Percentiles rank a stretch among this genome's conserved stretches.
Conservation (phyloP, 257 asterid species). For the Rubia yunnanensis region DNA sequence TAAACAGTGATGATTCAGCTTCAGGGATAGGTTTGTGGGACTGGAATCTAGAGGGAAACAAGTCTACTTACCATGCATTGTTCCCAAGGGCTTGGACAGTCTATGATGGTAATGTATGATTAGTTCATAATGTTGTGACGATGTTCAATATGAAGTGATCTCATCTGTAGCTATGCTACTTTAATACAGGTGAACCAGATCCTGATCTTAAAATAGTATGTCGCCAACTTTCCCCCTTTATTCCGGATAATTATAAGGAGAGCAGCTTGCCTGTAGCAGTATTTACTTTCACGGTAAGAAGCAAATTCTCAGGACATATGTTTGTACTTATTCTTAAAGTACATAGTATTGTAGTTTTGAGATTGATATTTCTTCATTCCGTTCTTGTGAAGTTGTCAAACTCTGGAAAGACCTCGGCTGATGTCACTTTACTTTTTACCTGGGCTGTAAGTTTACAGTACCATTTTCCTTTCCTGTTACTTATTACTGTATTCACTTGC, state of each 20-base stretch:
- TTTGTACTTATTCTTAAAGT: neutral
- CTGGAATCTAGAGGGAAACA: constrained; percentile 70
- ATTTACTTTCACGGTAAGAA: constrained; percentile 70
- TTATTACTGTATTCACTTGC: neutral
- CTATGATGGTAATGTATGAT: constrained; percentile 55
- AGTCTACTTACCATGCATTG: constrained; percentile 84
- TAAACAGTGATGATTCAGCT: constrained; percentile 58
- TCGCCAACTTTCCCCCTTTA: constrained; percentile 89
- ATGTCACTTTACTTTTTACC: constrained; percentile 82
- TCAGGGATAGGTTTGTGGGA: constrained; percentile 96
- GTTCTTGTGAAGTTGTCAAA: constrained; percentile 54
- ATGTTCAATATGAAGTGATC: constrained; percentile 15
- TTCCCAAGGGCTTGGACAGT: constrained; percentile 99
- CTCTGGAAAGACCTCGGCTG: constrained; percentile 58
- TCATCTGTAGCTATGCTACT: constrained; percentile 11
- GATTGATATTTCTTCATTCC: constrained; percentile 16
- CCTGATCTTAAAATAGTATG: constrained; percentile 75
- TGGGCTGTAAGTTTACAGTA: constrained; percentile 72
- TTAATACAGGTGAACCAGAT: constrained; percentile 88
- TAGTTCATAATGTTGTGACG: constrained; percentile 11
- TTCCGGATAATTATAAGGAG: constrained; percentile 90
- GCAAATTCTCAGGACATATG: constrained; percentile 8
- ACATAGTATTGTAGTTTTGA: constrained; percentile 12
- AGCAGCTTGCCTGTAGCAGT: constrained; percentile 90
- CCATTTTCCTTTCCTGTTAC: constrained; percentile 8